Evolutionary conservation across 257 asterid genomes (phyloP).

Genomic region (Lithospermum erythrorhizon): DNA sequence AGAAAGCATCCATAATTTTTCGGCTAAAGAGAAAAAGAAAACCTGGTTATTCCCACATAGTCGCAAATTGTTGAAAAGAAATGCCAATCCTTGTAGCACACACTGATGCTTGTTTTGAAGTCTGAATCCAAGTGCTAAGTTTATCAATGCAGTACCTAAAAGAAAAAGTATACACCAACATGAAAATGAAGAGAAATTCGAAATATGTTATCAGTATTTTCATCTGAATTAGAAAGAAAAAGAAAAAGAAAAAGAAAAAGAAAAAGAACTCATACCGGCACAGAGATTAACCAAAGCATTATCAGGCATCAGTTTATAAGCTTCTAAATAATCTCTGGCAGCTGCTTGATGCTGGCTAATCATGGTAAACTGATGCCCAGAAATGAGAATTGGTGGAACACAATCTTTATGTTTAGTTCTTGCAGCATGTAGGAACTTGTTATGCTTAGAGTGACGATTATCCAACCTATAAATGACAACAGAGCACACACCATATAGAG

Average conservation of each 20-base stretch:
- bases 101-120: conserved; percentile 82
- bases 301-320: conserved; percentile 63
- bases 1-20: too few relatives aligned
- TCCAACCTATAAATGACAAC: conserved; percentile 25
- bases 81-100: conserved; percentile 65
- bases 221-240: conserved; percentile 1
- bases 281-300: conserved; percentile 72
- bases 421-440: conserved; percentile 55
- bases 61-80: conserved; percentile 46
- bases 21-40: conserved; percentile 7
- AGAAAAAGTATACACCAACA: not conserved
- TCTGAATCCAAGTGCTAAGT: conserved; percentile 65
- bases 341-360: conserved; percentile 75
- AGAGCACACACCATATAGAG: conserved; percentile 5
- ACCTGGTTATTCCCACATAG: conserved; percentile 62
- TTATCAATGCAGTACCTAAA: conserved; percentile 67
- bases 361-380: conserved; percentile 68
- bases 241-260: too few relatives aligned
- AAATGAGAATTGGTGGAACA: conserved; percentile 59
- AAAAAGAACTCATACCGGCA: conserved; percentile 33
- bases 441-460: conserved; percentile 34
- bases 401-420: conserved; percentile 51
- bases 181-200: not conserved
- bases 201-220: not conserved
- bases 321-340: conserved; percentile 71